phyloP scores from a whole-genome alignment of 1,284 basidiomycete genomes.

The Volvariella volvacea region DNA sequence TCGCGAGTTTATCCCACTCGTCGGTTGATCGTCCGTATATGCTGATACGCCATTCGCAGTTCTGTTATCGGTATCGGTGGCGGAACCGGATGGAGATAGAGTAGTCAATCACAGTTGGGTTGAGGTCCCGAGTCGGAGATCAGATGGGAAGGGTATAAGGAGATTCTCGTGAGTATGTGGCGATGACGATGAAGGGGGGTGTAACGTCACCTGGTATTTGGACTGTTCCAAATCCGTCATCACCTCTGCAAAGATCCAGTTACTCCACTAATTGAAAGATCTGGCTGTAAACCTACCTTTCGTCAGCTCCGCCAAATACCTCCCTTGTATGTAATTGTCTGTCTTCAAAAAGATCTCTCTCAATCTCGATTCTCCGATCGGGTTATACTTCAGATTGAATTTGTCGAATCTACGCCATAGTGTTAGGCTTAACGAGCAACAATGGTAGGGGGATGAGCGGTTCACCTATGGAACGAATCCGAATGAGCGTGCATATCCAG shows the following conservation, averaged over 20 bases:
- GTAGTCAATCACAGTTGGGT: not conserved
- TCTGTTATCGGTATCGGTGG: conserved; percentile 52
- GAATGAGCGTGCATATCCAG: conserved; percentile 99
- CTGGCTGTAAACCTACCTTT: conserved; percentile 48
- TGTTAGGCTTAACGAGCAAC: too few species aligned
- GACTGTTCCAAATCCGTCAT: conserved; percentile 96
- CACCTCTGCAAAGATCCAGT: conserved; percentile 67
- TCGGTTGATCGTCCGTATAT: conserved; percentile 80
- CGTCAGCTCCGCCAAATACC: conserved; percentile 94
- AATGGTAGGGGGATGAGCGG: too few species aligned
- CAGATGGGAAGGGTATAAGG: not conserved
- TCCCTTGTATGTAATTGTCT: conserved; percentile 88
- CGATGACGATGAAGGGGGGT: not conserved
- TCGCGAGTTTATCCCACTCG: conserved; percentile 98
- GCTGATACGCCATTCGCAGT: conserved; percentile 95
- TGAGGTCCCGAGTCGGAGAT: not conserved
- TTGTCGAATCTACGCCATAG: conserved; percentile 84
- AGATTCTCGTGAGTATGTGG: too few species aligned
- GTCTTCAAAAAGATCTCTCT: conserved; percentile 99
- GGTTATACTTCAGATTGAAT: conserved; percentile 91
- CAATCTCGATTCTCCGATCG: conserved; percentile 90
- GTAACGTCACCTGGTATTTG: conserved; percentile 84
- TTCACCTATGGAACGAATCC: conserved; percentile 84
- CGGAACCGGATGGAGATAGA: not conserved
- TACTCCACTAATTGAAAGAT: not conserved